phyloP scores from a whole-genome alignment of 2,329 filamentous ascomycete species.

The Colletotrichum sp. region DNA sequence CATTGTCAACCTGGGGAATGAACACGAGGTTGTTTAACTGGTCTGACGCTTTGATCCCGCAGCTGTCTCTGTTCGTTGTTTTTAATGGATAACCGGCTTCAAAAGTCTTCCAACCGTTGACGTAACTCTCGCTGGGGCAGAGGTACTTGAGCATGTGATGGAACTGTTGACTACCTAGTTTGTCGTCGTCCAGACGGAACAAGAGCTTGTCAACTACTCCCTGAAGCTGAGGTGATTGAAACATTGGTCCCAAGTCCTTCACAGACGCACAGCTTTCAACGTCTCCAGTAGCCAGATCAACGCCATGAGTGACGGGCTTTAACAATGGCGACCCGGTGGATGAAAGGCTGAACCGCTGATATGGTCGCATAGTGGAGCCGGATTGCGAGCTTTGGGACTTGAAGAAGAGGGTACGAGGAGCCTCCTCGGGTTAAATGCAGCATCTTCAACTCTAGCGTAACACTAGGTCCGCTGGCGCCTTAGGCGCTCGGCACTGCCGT shows the following conservation, averaged over 20 bases:
- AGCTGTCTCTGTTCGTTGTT: neutral
- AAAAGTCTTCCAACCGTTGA: accelerated
- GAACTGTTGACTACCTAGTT: neutral
- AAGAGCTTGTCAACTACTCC: neutral
- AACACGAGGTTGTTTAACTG: neutral
- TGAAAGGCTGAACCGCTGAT: no score
- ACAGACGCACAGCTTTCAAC: neutral
- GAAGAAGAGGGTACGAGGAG: no score
- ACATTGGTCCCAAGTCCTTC: no score
- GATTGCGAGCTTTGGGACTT: no score
- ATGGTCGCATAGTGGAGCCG: no score
- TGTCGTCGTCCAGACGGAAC: accelerated
- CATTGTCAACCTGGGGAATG: neutral
- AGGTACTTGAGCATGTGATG: neutral
- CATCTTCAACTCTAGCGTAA: accelerated
- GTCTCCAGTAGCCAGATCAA: neutral
- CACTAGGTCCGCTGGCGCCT: accelerated
- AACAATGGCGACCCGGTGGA: no score
- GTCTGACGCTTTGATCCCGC: neutral
- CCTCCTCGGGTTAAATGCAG: no score
- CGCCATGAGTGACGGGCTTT: no score
- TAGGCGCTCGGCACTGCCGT: neutral
- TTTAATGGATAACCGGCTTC: neutral
- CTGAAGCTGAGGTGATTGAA: neutral
- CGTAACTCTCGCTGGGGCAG: neutral